Evolutionary conservation across 2,329 filamentous ascomycete species (phyloP).

Genomic region (Epichloe gansuensis): DNA sequence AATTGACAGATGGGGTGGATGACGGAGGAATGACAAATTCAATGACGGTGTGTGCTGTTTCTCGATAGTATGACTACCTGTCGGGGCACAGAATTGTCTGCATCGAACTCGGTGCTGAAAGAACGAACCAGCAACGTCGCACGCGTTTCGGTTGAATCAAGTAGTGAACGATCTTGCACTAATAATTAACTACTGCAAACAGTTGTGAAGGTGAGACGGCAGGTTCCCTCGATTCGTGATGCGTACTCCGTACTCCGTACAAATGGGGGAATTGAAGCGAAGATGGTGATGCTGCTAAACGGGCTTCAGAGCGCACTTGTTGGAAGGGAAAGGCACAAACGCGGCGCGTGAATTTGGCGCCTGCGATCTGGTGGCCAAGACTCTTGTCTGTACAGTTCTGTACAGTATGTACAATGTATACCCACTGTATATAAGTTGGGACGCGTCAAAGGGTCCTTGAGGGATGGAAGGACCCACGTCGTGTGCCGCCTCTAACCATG

Average conservation of each 20-base stretch:
- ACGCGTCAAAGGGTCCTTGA: slow-evolving; percentile 5
- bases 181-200: neutral
- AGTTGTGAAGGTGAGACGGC: neutral
- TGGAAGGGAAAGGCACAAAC: neutral
- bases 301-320: neutral
- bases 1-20: no score
- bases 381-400: no score
- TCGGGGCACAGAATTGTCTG: neutral
- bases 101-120: neutral
- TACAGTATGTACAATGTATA: no score
- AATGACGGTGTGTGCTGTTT: neutral
- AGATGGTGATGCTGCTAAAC: neutral
- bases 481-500: neutral
- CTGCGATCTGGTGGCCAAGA: neutral
- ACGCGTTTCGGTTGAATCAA: neutral
- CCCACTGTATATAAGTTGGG: neutral
- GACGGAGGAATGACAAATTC: neutral
- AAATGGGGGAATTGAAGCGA: no score
- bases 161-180: neutral
- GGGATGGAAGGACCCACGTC: neutral
- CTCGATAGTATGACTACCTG: neutral
- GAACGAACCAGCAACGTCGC: neutral
- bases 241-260: neutral
- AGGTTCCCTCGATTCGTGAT: neutral
- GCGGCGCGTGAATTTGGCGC: slow-evolving; percentile 5